Conservation (phyloP, 1,284 basidiomycete genomes). For the Ceratobasidium sp. region DNA sequence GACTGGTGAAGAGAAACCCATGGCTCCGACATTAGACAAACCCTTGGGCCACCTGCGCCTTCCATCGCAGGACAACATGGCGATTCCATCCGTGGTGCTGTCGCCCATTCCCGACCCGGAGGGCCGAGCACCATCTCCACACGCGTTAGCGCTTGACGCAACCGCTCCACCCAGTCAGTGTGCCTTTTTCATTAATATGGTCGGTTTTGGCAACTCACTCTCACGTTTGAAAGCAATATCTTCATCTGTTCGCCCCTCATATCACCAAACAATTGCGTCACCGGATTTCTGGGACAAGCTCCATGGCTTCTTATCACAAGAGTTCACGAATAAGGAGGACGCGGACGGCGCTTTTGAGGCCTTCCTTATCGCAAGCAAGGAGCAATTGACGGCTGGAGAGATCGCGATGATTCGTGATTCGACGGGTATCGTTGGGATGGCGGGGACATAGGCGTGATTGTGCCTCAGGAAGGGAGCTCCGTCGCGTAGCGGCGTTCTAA, state of each 20-base stretch:
- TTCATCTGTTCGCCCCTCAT: slow-evolving; percentile 54
- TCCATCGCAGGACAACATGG: slow-evolving; percentile 44
- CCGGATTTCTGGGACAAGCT: slow-evolving; percentile 82
- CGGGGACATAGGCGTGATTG: slow-evolving; percentile 64
- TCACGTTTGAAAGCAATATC: slow-evolving; percentile 25
- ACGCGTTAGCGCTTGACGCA: slow-evolving; percentile 39
- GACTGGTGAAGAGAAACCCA: slow-evolving; percentile 52
- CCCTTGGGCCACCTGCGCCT: slow-evolving; percentile 51
- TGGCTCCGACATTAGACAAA: slow-evolving; percentile 35
- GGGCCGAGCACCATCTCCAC: slow-evolving; percentile 31
- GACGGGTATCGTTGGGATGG: slow-evolving; percentile 81
- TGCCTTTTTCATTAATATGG: too few species aligned
- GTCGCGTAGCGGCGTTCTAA: slow-evolving; percentile 7
- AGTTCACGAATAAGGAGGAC: slow-evolving; percentile 56
- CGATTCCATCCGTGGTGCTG: slow-evolving; percentile 69
- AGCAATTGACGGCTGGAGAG: slow-evolving; percentile 71
- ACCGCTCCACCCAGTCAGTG: slow-evolving; percentile 20
- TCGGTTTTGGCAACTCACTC: background rate
- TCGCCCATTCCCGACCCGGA: slow-evolving; percentile 51
- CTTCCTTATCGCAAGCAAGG: slow-evolving; percentile 77
- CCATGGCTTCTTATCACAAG: slow-evolving; percentile 69
- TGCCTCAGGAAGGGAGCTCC: background rate
- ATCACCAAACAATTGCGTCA: slow-evolving; percentile 73
- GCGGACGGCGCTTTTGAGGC: slow-evolving; percentile 74
- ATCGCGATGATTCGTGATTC: slow-evolving; percentile 82